These are phyloP conservation scores for Coelastrella sp. DNA, from an alignment of 139 green algal genomes.

Conservation along the genomic window DNA sequence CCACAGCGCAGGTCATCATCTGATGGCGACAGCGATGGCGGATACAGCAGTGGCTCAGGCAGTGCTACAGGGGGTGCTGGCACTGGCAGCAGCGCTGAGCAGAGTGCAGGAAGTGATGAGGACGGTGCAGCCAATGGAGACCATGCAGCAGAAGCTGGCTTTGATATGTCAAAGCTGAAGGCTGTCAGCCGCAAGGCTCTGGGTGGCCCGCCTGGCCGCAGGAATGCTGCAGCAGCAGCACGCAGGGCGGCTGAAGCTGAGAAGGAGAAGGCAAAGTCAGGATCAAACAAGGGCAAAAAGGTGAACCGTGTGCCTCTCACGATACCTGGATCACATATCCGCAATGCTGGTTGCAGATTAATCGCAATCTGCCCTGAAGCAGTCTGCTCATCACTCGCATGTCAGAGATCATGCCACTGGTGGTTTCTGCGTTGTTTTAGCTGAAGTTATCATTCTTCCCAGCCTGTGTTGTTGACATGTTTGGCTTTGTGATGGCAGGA, in stretches of 20 bases:
- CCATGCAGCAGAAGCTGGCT: constrained; percentile 22
- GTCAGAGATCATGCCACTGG: too few relatives aligned
- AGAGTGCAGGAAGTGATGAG: constrained; percentile 26
- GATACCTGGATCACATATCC: too few relatives aligned
- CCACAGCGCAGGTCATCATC: constrained; percentile 32
- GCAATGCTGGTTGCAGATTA: too few relatives aligned
- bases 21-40: constrained; percentile 6
- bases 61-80: background rate
- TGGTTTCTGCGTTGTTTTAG: too few relatives aligned
- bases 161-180: constrained; percentile 69
- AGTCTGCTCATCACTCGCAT: too few relatives aligned
- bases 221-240: constrained; percentile 20
- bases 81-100: constrained; percentile 5
- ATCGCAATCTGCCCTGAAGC: too few relatives aligned
- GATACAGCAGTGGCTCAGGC: background rate
- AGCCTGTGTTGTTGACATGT: too few relatives aligned
- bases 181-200: constrained; percentile 34
- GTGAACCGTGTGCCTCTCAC: constrained; percentile 12
- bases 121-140: background rate
- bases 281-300: constrained; percentile 56
- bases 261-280: constrained; percentile 48
- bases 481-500: constrained; percentile 16
- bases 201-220: constrained; percentile 17
- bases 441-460: too few relatives aligned
- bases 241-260: background rate